phyloP scores from a whole-genome alignment of 352 stramenopile species.

The Pythium dissimile region DNA sequence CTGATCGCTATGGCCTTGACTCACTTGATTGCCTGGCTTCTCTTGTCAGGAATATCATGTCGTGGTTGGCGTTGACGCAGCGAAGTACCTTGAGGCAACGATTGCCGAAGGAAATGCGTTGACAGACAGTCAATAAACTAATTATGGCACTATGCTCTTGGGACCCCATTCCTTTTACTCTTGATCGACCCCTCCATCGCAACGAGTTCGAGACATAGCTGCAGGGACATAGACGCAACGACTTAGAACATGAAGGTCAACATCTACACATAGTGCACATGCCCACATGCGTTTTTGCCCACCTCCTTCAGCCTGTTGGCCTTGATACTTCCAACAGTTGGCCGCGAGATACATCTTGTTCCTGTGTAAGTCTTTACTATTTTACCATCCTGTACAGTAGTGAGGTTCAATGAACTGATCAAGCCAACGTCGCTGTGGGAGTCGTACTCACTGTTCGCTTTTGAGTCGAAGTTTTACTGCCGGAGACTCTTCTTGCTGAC shows the following conservation, averaged over 20 bases:
- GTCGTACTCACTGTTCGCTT: no score
- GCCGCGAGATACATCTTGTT: no score
- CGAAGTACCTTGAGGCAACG: slow-evolving; percentile 19
- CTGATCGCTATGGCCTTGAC: neutral
- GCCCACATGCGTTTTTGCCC: neutral
- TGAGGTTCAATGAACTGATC: no score
- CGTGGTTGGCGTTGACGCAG: slow-evolving; percentile 19
- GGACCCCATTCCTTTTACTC: neutral
- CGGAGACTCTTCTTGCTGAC: no score
- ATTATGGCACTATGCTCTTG: neutral
- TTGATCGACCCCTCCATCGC: slow-evolving; percentile 23
- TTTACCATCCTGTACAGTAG: neutral
- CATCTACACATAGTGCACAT: no score
- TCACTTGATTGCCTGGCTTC: neutral
- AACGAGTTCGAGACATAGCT: slow-evolving; percentile 23
- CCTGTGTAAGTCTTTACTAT: neutral
- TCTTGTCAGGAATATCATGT: slow-evolving; percentile 18
- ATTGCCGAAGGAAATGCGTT: slow-evolving; percentile 8
- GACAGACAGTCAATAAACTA: neutral
- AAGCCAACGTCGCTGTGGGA: no score
- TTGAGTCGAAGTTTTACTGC: neutral
- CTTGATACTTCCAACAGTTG: no score
- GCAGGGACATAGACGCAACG: no score
- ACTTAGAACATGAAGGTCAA: no score
- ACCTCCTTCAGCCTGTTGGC: slow-evolving; percentile 20